Evolutionary conservation across 345 rosid genomes (phyloP), one percentile per base, ranked within the genome.

Genomic region (Murraya paniculata): DNA sequence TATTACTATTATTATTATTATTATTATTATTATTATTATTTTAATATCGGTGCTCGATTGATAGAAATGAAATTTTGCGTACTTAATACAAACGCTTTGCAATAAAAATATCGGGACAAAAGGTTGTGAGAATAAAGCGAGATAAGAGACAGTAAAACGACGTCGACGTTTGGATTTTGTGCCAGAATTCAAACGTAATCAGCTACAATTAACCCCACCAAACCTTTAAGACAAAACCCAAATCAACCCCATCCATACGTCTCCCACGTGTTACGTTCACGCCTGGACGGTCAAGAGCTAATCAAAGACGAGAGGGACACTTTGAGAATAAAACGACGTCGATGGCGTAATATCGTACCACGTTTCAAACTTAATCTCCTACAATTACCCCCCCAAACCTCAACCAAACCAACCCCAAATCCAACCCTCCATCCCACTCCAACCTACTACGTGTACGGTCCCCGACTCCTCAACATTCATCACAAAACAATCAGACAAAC

Each of bases 351-450:
- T 53, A 19, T 53, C 22, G 57, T 5, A 16, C 33, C 65, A 30
- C 7, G 45, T 48, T 75, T 75, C 78, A 75, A 64, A 75, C 36
- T 21, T 62, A 30, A 75, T 75, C 70, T 22, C 19, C 71, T 65
- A 25, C 67, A 35, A n/a, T 73, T 38, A 59, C 18, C 39, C 67
- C 56, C 8, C 6, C 38, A n/a, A 16, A 39, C 30, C 18, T 14
- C 11, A 33, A 25, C 35, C 56, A 4, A 24, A 8, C 31, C 7
- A 35, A 24, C 11, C 11, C 13, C 13, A 48, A 39, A 45, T 75
- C 71, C n/a, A 9, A 28, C 78, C 78, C n/a, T 76, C 48, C 16
- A 35, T 2, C 24, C 5, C 5, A 4, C 50, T 31, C 22, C n/a
- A 1, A 4, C 41, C 1, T 35, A 24, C 71, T 50, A 64, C 62